Evolutionary conservation across 108 stramenopile genomes (phyloP).

Genomic region (Cyclotella atomus): DNA sequence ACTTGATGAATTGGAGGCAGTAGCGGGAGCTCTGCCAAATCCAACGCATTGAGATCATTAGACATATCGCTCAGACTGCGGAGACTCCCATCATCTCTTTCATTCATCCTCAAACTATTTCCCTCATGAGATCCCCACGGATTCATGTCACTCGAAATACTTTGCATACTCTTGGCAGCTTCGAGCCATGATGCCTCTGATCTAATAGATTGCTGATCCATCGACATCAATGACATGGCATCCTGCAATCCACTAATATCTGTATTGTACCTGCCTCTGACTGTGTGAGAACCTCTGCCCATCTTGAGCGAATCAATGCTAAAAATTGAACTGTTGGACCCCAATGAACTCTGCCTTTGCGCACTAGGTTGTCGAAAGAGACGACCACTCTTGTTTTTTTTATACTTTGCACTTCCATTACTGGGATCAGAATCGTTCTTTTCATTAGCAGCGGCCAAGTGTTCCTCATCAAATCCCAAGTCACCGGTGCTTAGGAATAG

Average conservation of each 20-base stretch:
- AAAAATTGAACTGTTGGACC: constrained; percentile 16
- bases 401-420: neutral
- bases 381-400: constrained; percentile 20
- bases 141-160: constrained; percentile 37
- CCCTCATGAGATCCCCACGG: constrained; percentile 18
- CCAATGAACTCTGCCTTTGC: constrained; percentile 33
- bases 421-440: constrained; percentile 7
- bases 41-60: constrained; percentile 47
- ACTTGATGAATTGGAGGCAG: constrained; percentile 31
- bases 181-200: constrained; percentile 39
- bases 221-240: constrained; percentile 52
- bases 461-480: neutral
- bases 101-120: neutral
- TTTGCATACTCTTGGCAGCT: constrained; percentile 45
- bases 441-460: too few species aligned
- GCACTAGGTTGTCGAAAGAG: constrained; percentile 9
- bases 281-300: constrained; percentile 25
- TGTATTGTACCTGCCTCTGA: constrained; percentile 32
- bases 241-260: constrained; percentile 37
- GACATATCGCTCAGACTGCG: constrained; percentile 45
- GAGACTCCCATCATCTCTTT: constrained; percentile 35
- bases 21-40: constrained; percentile 41
- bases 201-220: constrained; percentile 28
- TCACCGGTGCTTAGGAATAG: constrained; percentile 38
- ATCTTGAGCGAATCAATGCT: constrained; percentile 33